Evolutionary conservation across 768 basidiomycete genomes (phyloP), one percentile per base, ranked within the genome.

Genomic region (Cystobasidium onofrii): DNA sequence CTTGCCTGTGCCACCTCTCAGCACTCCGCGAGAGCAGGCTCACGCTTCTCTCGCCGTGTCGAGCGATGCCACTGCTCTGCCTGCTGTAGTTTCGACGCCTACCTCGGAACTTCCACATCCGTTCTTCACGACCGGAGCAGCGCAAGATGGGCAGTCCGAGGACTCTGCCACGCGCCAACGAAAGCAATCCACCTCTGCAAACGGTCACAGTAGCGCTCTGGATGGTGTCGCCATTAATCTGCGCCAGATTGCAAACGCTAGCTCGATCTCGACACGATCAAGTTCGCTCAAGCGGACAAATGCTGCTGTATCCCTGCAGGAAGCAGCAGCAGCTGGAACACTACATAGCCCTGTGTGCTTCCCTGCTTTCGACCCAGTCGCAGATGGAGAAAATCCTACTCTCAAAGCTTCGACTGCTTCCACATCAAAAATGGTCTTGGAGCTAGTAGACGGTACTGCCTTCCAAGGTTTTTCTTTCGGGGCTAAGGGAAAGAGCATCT

Each of bases 401-500:
- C 69, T 44, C 44, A 54, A 44, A 60, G 36, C 23, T 36, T 36
- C 72, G 13, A 64, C 27, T n/a, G 65, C 65, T n/a, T 43, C 65
- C 12, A 43, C 65, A 9, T 67, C 65, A 41, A 74, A 67, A 23
- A 81, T 81, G 81, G 87, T 97, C 60, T 84, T 99, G 73, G 92
- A 98, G 82, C 85, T 99, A 75, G 86, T 86, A 61, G 95, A 98
- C 82, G 95, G 94, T 1, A 87, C 91, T 69, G 88, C 90, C 0
- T 91, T 87, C 79, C 84, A 89, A 72, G 96, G 96, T 41, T 88
- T 90, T 80, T 92, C 90, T 79, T 98, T 99, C 80, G 96, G 96
- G 79, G 92, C 92, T 2, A 86, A 91, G 78, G 87, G 86, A 57
- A 94, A 92, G 83, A 93, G 91, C 80, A 85, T 95, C 36, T 86